Conservation (phyloP, 2,329 filamentous ascomycete species). For the Chaetomium strumarium region DNA sequence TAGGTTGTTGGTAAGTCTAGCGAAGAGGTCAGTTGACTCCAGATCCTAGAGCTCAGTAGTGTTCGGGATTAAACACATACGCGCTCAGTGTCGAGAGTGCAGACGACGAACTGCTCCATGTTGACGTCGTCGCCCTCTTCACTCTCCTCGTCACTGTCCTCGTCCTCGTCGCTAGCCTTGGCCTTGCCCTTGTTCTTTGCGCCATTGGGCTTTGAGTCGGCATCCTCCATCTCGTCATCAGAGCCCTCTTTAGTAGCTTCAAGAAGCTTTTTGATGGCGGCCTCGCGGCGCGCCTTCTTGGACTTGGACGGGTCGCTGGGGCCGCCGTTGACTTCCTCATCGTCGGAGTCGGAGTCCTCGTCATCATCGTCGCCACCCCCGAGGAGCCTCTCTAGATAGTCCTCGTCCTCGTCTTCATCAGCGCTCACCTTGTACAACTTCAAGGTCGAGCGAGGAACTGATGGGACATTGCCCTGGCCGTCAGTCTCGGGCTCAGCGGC, state of each 20-base stretch:
- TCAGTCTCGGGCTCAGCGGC: slow-evolving; percentile 66
- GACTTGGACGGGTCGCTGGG: slow-evolving; percentile 87
- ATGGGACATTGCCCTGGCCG: slow-evolving; percentile 54
- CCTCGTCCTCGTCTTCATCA: slow-evolving; percentile 58
- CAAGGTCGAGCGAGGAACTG: slow-evolving; percentile 72
- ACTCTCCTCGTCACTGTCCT: slow-evolving; percentile 54
- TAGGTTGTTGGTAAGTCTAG: slow-evolving; percentile 88
- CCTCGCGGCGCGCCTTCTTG: slow-evolving; percentile 77
- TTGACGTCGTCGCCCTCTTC: slow-evolving; percentile 59
- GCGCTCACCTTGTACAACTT: slow-evolving; percentile 77
- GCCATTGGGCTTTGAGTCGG: slow-evolving; percentile 52
- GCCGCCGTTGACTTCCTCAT: slow-evolving; percentile 76
- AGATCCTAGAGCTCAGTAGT: not conserved
- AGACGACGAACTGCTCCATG: slow-evolving; percentile 86
- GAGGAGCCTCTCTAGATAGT: slow-evolving; percentile 54
- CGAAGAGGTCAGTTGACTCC: slow-evolving; percentile 24
- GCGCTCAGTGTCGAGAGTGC: slow-evolving; percentile 88
- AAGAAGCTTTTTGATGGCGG: slow-evolving; percentile 71
- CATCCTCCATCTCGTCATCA: slow-evolving; percentile 70
- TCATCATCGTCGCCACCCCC: slow-evolving; percentile 45
- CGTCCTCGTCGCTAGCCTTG: slow-evolving; percentile 55
- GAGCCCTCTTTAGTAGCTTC: slow-evolving; percentile 57
- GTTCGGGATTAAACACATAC: slow-evolving; percentile 47
- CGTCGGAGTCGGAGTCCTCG: slow-evolving; percentile 47
- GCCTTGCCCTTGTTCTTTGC: slow-evolving; percentile 60